These are phyloP conservation scores for Parastagonospora avenae DNA, from an alignment of 2,329 filamentous ascomycete species.

Conservation along the genomic window DNA sequence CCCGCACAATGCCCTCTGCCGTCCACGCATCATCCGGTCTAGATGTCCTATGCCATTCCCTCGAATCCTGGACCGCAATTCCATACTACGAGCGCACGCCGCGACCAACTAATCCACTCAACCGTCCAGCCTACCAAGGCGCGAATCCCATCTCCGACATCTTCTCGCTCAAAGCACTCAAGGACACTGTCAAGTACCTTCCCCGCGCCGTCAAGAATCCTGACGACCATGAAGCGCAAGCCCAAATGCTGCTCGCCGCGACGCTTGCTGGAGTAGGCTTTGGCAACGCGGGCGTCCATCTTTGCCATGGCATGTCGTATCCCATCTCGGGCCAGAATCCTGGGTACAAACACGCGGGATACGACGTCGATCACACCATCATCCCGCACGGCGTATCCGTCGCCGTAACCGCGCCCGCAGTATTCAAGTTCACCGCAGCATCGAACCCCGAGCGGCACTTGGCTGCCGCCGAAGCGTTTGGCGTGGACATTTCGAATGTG, in stretches of 20 bases:
- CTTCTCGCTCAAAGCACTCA: conserved; percentile 86
- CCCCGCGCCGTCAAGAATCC: conserved; percentile 85
- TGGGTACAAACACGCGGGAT: conserved; percentile 87
- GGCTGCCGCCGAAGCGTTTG: conserved; percentile 86
- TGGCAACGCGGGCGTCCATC: conserved; percentile 94
- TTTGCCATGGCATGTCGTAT: conserved; percentile 93
- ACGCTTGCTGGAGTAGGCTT: conserved; percentile 96
- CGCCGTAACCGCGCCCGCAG: conserved; percentile 88
- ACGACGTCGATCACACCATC: conserved; percentile 74
- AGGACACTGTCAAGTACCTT: conserved; percentile 86
- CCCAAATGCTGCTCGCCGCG: conserved; percentile 91
- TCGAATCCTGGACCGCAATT: conserved; percentile 98
- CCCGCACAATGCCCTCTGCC: conserved; percentile 90
- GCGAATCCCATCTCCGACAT: conserved; percentile 98
- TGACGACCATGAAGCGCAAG: conserved; percentile 90
- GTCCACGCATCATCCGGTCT: conserved; percentile 91
- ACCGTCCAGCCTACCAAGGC: conserved; percentile 92
- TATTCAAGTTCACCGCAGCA: conserved; percentile 90
- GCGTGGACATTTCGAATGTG: conserved; percentile 84
- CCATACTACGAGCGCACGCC: conserved; percentile 87
- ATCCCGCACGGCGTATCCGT: conserved; percentile 97
- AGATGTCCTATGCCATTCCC: conserved; percentile 91
- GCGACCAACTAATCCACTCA: conserved; percentile 84
- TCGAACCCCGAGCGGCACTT: conserved; percentile 94
- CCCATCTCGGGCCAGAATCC: conserved; percentile 96